Base-by-base conservation (phyloP, 73 alveolate species). In the Symbiodinium pilosum region DNA sequence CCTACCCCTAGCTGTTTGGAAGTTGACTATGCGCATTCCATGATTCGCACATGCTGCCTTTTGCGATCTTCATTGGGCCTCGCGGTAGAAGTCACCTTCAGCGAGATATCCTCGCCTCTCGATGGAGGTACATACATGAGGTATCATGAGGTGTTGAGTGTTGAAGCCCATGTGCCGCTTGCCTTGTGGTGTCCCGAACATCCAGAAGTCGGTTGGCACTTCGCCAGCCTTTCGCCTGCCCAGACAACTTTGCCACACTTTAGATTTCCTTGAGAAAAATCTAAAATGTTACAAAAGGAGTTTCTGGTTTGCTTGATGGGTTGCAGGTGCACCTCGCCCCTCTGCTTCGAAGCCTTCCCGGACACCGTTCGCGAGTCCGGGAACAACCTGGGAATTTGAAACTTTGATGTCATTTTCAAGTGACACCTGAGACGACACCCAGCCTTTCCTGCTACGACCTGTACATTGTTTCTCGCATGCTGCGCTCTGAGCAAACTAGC, bases 151-250 rank as follows among this genome's bases (percentile, higher is more conserved):
- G n/a, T n/a, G n/a, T n/a, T n/a, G n/a, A n/a, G n/a, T n/a, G n/a
- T n/a, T n/a, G n/a, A n/a, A n/a, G n/a, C n/a, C n/a, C n/a, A n/a
- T n/a, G n/a, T n/a, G n/a, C n/a, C n/a, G n/a, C n/a, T n/a, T 26
- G 81, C 97, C 84, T 68, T 41, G 97, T 91, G 38, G 89, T 43
- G 56, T 91, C 97, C 43, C 97, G 97, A 2, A 91, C 52, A 36
- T 68, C 88, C 43, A 69, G 54, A 41, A 91, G 88, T 40, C 97
- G 71, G 47, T 91, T 91, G 97, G 97, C 97, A 30, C 97, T 91
- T 18, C 97, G 87, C 97, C 97, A 91, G 39, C 97, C 97, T n/a
- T 91, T 91, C 30, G 97, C 97, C 97, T 88, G 43, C 7, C 64
- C 91, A 42, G 21, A 0, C 68, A 51, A 51, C 59, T 47, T 14